Base-by-base conservation (phyloP, 192 early-diverging fungal species). In the Podochytrium sp. region DNA sequence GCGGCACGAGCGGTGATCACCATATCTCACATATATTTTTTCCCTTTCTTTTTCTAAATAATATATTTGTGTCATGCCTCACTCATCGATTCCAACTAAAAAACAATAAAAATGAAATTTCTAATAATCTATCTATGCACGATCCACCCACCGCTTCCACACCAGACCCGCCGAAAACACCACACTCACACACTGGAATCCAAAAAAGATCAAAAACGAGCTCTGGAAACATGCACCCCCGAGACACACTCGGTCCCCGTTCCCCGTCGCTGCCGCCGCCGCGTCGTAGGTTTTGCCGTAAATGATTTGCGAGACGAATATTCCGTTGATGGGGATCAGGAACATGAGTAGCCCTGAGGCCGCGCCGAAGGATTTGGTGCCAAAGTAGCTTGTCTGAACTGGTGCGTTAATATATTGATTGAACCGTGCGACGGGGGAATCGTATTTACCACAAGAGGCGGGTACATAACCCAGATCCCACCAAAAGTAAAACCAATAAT, bases 401-500 rank as follows among this genome's bases (percentile, higher is more conserved):
- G n/a, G n/a, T n/a, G n/a, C n/a, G n/a, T n/a, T n/a, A n/a, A n/a
- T n/a, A n/a, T n/a, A n/a, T n/a, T n/a, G n/a, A n/a, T n/a, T n/a
- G n/a, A n/a, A n/a, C n/a, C n/a, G n/a, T n/a, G n/a, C n/a, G n/a
- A n/a, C n/a, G n/a, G n/a, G n/a, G n/a, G n/a, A n/a, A n/a, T n/a
- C n/a, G n/a, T n/a, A n/a, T n/a, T n/a, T n/a, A n/a, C n/a, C n/a
- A n/a, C n/a, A n/a, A n/a, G 52, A n/a, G 61, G 38, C 29, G 79
- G 70, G 42, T 72, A 80, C 2, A 80, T 33, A 7, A 55, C 69
- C 25, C 74, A 53, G 2, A 25, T 37, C 6, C 66, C 74, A 47
- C 79, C 79, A 18, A 50, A 80, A n/a, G 75, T 75, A 41, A 63
- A 43, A 23, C 79, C 79, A 25, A 66, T 51, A 10, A 59, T 41